Base-by-base conservation (phyloP, 2,329 filamentous ascomycete species). In the Fusarium clavum region DNA sequence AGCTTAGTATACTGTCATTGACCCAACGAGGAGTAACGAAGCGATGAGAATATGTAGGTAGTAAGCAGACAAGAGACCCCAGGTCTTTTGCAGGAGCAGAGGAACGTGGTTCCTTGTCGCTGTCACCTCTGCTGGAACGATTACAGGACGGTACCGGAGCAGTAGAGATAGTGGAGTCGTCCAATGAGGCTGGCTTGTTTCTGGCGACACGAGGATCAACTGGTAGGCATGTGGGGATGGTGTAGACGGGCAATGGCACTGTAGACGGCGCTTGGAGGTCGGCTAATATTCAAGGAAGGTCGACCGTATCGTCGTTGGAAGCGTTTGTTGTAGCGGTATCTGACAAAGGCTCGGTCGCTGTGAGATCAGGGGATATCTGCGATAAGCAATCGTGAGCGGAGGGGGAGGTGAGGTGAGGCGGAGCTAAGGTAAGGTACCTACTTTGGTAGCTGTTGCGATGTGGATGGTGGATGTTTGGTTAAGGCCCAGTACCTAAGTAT, bases 1-100 rank as follows among this genome's bases (percentile, higher is more conserved):
- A 62, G 52, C 59, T 66, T 66, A 72, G 61, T 64, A 67, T 70
- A 71, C 65, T 67, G 73, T 75, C 77, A 79, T 79, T 74, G 77
- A 75, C 74, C 69, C 73, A 38, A 62, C 57, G 43, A 61, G 49
- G 25, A 62, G 64, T 64, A 51, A 46, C 51, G 38, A 62, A 63
- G 59, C 56, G 69, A 68, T 67, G 51, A 59, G 25, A 12, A 41
- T 53, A 13, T 24, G 24, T 52, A 52, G 41, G 65, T 64, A 69
- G 71, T 65, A 56, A 66, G 44, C 59, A 67, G 55, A 46, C 55
- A 64, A 48, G 46, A 46, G 44, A 52, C 57, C 44, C 49, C 58
- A 51, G 57, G 44, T 62, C 54, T 59, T 59, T 62, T 66, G 61
- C 57, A 61, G 59, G 47, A 64, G 34, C 47, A 53, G 64, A 60